Conservation (phyloP, 2,329 filamentous ascomycete species). For the Calycina herbarum region DNA sequence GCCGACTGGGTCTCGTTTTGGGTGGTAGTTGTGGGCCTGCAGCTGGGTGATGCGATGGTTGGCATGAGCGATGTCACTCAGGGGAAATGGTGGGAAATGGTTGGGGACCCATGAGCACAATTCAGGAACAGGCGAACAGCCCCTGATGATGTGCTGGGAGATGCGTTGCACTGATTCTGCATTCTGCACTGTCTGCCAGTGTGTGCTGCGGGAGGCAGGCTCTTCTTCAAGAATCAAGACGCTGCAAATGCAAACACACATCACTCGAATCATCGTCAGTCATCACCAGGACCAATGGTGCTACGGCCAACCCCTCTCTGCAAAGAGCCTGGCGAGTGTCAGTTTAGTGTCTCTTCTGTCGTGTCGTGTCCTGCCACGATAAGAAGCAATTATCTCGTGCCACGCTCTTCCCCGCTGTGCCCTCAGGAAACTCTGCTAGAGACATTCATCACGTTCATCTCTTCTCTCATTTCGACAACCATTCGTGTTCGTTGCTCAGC, state of each 20-base stretch:
- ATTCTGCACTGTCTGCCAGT: not conserved
- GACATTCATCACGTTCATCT: not conserved
- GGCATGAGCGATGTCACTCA: not conserved
- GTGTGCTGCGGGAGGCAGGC: not conserved
- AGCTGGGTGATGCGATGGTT: not conserved
- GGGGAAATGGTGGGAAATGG: not conserved
- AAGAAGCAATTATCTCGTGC: not conserved
- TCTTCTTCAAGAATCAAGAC: not conserved
- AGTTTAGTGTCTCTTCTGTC: not conserved
- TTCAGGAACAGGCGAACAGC: not conserved
- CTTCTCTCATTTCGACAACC: not conserved
- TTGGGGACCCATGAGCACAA: not conserved
- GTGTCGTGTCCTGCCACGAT: not conserved
- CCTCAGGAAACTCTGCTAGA: not conserved
- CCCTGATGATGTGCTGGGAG: not conserved
- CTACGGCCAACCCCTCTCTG: not conserved
- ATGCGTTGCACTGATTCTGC: not conserved
- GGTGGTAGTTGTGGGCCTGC: not conserved
- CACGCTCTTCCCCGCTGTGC: not conserved
- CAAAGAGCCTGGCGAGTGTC: not conserved
- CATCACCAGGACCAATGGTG: not conserved
- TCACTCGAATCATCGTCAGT: not conserved
- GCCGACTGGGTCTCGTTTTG: not conserved
- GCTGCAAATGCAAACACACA: not conserved
- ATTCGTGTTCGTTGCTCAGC: slow-evolving; percentile 1